These are phyloP conservation scores for Sequoiadendron giganteum DNA, from an alignment of 75 land plant species.

Conservation along the genomic window DNA sequence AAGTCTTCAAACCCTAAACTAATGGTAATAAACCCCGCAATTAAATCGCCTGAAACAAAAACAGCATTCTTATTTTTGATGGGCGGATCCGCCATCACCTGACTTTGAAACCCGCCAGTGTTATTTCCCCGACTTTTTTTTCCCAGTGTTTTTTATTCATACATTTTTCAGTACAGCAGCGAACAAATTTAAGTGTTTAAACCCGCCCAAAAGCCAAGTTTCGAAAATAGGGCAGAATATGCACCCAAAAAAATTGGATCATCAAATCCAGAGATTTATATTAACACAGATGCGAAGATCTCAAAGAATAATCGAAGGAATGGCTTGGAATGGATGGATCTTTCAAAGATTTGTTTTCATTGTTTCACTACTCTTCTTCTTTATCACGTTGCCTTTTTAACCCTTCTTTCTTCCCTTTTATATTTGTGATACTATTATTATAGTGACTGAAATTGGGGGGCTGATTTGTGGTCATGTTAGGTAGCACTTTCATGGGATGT, in stretches of 20 bases:
- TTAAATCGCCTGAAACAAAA: not conserved
- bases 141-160: not conserved
- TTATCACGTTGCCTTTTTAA: not conserved
- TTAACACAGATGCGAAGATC: conserved; percentile 7
- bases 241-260: not conserved
- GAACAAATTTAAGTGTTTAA: not conserved
- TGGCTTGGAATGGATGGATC: conserved; percentile 2
- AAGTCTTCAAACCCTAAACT: conserved; percentile 5
- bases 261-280: not conserved
- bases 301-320: not conserved
- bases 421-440: not conserved
- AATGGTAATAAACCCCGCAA: not conserved
- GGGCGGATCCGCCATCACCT: conserved; percentile 90
- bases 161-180: not conserved
- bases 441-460: not conserved
- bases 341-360: not conserved
- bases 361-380: not conserved
- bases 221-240: not conserved
- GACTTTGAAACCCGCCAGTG: conserved; percentile 52
- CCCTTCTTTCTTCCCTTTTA: not conserved
- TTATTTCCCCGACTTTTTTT: not conserved
- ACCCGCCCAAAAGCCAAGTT: not conserved
- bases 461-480: not conserved
- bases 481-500: not conserved
- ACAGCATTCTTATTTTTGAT: conserved; percentile 16